These are phyloP conservation scores for Crithidia bombi DNA, from an alignment of 208 protist species.

Conservation along the genomic window DNA sequence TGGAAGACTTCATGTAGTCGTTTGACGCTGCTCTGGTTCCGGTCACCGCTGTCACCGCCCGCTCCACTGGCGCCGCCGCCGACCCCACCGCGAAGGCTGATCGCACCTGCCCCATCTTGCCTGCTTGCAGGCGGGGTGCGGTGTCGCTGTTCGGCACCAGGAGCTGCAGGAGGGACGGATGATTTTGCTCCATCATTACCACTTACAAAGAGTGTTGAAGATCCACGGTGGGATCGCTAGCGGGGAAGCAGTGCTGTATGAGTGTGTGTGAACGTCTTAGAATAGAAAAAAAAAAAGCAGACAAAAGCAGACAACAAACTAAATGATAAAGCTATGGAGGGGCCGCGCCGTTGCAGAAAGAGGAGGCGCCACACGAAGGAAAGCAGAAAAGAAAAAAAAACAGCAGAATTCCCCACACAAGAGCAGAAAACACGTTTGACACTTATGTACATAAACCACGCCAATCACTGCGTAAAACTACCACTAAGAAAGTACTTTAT, in stretches of 20 bases:
- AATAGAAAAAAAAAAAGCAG: not conserved
- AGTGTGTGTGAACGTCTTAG: too few relatives aligned
- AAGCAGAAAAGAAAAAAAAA: too few relatives aligned
- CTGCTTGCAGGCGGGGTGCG: not conserved
- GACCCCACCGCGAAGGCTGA: not conserved
- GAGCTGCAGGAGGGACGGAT: conserved; percentile 15
- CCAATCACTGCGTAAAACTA: too few relatives aligned
- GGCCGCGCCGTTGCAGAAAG: too few relatives aligned
- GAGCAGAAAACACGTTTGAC: too few relatives aligned
- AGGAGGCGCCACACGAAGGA: too few relatives aligned
- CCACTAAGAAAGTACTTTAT: too few relatives aligned
- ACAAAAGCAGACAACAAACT: not conserved
- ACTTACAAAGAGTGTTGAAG: too few relatives aligned
- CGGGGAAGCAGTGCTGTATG: too few relatives aligned
- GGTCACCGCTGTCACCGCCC: not conserved
- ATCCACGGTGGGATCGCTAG: too few relatives aligned
- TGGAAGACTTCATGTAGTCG: not conserved
- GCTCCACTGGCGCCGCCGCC: not conserved
- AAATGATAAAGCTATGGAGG: not conserved
- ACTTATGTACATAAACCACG: too few relatives aligned
- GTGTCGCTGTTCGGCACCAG: conserved; percentile 6
- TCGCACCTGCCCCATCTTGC: not conserved
- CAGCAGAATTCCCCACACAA: too few relatives aligned
- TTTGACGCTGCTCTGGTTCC: not conserved
- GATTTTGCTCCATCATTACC: conserved; percentile 5